phyloP scores from a whole-genome alignment of 257 asterid species.

The Scutellaria baicalensis region DNA sequence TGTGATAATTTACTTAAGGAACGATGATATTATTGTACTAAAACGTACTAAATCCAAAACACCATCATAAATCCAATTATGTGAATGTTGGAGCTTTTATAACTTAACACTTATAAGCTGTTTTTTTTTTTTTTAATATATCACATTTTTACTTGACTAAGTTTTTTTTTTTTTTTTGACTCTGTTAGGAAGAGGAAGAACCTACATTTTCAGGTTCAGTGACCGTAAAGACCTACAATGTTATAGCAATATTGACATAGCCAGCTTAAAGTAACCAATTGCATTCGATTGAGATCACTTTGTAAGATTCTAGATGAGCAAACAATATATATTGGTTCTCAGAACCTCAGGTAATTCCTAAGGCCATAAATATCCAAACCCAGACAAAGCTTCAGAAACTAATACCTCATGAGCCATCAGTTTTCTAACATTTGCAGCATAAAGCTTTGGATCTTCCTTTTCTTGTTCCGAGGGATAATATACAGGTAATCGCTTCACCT shows the following conservation, averaged over 20 bases:
- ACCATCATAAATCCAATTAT: neutral
- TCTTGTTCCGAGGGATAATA: conserved; percentile 87
- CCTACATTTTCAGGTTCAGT: neutral
- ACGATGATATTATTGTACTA: neutral
- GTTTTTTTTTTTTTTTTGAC: neutral
- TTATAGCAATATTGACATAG: neutral
- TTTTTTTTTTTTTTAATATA: neutral
- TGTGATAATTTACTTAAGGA: neutral
- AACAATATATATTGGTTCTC: neutral
- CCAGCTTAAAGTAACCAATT: neutral
- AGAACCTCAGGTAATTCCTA: neutral
- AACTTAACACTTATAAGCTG: neutral
- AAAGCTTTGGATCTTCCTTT: conserved; percentile 76
- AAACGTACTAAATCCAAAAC: neutral
- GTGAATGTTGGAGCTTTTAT: neutral
- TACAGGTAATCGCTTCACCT: conserved; percentile 67
- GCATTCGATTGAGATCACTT: neutral
- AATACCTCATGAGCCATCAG: conserved; percentile 89
- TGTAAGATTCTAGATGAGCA: neutral
- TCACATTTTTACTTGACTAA: neutral
- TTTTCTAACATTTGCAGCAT: conserved; percentile 75
- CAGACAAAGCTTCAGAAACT: conserved; percentile 7
- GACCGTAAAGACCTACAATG: neutral
- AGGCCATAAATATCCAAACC: neutral
- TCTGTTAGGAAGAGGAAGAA: neutral